phyloP scores from a whole-genome alignment of 228 moss, liverwort and hornwort genomes.

The Sphagnum fallax region DNA sequence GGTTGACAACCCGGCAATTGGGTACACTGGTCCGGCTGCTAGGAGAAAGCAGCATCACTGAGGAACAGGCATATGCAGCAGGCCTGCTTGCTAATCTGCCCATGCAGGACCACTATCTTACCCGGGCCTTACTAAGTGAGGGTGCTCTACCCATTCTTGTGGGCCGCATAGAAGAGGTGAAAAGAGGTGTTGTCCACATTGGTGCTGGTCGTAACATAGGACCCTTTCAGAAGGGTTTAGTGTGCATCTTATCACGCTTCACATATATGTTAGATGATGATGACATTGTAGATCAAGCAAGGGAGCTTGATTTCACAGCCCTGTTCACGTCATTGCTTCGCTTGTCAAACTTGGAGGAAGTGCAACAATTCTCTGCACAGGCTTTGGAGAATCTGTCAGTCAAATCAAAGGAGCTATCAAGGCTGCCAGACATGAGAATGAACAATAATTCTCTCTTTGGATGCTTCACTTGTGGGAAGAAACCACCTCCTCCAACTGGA shows the following conservation, averaged over 20 bases:
- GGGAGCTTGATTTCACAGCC: conserved; percentile 39
- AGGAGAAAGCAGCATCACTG: conserved; percentile 56
- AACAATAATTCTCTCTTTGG: conserved; percentile 6
- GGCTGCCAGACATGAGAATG: conserved; percentile 20
- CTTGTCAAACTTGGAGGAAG: conserved; percentile 55
- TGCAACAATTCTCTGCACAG: conserved; percentile 73
- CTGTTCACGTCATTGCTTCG: conserved; percentile 75
- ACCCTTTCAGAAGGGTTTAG: conserved; percentile 75
- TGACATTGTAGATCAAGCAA: conserved; percentile 40
- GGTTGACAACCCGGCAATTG: conserved; percentile 80
- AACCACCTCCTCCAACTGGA: conserved; percentile 44
- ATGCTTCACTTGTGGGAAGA: conserved; percentile 38
- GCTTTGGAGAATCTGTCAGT: conserved; percentile 76
- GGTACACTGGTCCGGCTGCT: conserved; percentile 80
- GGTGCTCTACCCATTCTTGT: conserved; percentile 49
- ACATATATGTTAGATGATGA: conserved; percentile 67
- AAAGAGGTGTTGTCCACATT: conserved; percentile 56
- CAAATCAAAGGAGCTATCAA: conserved; percentile 61
- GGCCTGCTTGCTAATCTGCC: conserved; percentile 84
- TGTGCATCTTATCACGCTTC: conserved; percentile 81
- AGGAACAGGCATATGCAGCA: conserved; percentile 88
- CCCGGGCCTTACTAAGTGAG: conserved; percentile 73
- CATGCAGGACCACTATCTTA: conserved; percentile 66
- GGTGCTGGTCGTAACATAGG: conserved; percentile 70
- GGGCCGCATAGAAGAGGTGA: conserved; percentile 56